Percentiles rank a stretch among this genome's conserved stretches.
These are phyloP conservation scores for Diutina mesorugosa DNA, from an alignment of 1,139 yeast genomes.

Conservation along the genomic window DNA sequence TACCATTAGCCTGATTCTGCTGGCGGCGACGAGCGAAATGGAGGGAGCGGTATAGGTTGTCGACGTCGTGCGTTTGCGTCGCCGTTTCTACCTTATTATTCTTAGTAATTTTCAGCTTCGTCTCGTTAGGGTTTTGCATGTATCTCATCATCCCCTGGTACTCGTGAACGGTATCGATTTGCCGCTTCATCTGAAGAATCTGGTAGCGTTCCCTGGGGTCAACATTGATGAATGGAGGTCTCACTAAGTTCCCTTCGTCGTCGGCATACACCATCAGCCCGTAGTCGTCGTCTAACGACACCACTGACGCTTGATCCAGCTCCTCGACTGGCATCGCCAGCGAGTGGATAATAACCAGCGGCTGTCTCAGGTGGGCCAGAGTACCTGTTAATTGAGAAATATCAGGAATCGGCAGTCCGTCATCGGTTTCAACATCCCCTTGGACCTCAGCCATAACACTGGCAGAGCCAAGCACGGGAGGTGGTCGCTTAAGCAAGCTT, in stretches of 20 bases:
- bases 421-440: not conserved
- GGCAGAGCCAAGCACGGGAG: not conserved
- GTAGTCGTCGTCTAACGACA: not conserved
- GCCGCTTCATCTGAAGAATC: slow-evolving; percentile 24
- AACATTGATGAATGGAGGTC: slow-evolving; percentile 35
- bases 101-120: slow-evolving; percentile 10
- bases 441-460: too few relatives aligned
- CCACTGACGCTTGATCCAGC: not conserved
- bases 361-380: not conserved
- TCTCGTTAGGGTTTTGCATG: slow-evolving; percentile 30
- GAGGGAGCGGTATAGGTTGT: slow-evolving; percentile 16
- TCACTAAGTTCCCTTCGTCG: slow-evolving; percentile 23
- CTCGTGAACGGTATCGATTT: slow-evolving; percentile 23
- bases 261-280: slow-evolving; percentile 10
- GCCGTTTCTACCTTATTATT: slow-evolving; percentile 22
- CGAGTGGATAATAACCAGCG: not conserved
- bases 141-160: slow-evolving; percentile 22
- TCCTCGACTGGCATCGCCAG: not conserved
- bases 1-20: not conserved
- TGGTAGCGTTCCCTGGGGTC: slow-evolving; percentile 34
- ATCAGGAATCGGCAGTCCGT: not conserved
- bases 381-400: not conserved
- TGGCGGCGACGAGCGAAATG: slow-evolving; percentile 7
- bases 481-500: not conserved
- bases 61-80: slow-evolving; percentile 28